phyloP scores from a whole-genome alignment of 306 rosid species.

The Urtica urens region DNA sequence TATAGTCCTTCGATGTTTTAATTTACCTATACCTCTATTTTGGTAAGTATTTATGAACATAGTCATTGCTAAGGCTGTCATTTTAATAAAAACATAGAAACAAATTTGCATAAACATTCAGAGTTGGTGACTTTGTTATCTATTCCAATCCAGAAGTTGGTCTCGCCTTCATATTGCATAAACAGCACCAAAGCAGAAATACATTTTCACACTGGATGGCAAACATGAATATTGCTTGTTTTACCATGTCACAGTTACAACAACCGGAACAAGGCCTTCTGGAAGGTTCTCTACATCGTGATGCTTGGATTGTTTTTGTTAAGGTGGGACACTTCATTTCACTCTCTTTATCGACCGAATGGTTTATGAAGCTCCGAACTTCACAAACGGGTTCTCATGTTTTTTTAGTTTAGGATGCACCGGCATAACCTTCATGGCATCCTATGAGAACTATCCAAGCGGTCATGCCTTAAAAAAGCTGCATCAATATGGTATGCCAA shows the following conservation, averaged over 20 bases:
- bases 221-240: conserved; percentile 10
- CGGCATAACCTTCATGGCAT: conserved; percentile 63
- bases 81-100: too few species aligned
- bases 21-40: too few species aligned
- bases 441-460: conserved; percentile 82
- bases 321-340: conserved; percentile 42
- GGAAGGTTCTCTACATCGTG: conserved; percentile 57
- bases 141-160: too few species aligned
- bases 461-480: conserved; percentile 70
- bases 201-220: background rate
- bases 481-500: conserved; percentile 49
- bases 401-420: conserved; percentile 80
- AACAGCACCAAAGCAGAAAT: background rate
- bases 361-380: too few species aligned
- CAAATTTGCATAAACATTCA: too few species aligned
- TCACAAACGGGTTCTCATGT: too few species aligned
- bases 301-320: conserved; percentile 53
- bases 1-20: too few species aligned
- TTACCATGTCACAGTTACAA: conserved; percentile 63
- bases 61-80: too few species aligned
- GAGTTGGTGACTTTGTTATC: too few species aligned
- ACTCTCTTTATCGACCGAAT: background rate
- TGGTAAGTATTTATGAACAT: too few species aligned
- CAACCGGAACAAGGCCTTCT: conserved; percentile 61
- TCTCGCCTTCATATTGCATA: background rate